phyloP scores from a whole-genome alignment of 1,139 yeast genomes.

The Lodderomyces beijingensis region DNA sequence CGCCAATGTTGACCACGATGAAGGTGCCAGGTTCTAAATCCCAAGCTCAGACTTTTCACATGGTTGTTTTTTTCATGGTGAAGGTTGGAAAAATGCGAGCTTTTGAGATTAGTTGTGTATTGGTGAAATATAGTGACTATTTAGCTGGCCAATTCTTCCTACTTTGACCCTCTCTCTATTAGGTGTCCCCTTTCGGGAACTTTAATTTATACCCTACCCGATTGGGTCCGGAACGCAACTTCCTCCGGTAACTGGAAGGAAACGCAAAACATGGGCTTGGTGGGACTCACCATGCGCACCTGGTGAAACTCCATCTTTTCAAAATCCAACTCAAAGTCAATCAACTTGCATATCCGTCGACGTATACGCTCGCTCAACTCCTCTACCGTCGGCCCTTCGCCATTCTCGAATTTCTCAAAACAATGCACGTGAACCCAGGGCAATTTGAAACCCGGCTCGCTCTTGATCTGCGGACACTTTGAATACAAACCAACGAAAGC shows the following conservation, averaged over 20 bases:
- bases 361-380: constrained; percentile 64
- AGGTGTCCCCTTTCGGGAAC: too few relatives aligned
- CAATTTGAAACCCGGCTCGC: constrained; percentile 45
- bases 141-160: too few relatives aligned
- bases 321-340: constrained; percentile 47
- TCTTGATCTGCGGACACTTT: constrained; percentile 28
- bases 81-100: too few relatives aligned
- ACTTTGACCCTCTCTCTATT: too few relatives aligned
- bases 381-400: constrained; percentile 64
- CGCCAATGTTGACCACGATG: constrained; percentile 77
- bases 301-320: constrained; percentile 60
- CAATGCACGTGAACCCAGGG: constrained; percentile 89
- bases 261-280: constrained; percentile 93
- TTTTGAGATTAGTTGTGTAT: too few relatives aligned
- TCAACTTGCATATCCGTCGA: constrained; percentile 48
- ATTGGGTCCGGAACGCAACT: constrained; percentile 54
- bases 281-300: constrained; percentile 93
- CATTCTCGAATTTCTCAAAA: constrained; percentile 78
- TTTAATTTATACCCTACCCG: too few relatives aligned
- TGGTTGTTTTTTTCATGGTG: too few relatives aligned
- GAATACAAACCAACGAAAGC: constrained; percentile 70
- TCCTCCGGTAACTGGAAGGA: constrained; percentile 72
- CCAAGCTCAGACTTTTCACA: too few relatives aligned
- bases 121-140: too few relatives aligned
- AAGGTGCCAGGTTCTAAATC: too few relatives aligned